Percentiles rank a stretch among this genome's conserved stretches.
These are phyloP conservation scores for Plasmodium cynomolgi DNA, from an alignment of 169 alveolate genomes.

Conservation along the genomic window DNA sequence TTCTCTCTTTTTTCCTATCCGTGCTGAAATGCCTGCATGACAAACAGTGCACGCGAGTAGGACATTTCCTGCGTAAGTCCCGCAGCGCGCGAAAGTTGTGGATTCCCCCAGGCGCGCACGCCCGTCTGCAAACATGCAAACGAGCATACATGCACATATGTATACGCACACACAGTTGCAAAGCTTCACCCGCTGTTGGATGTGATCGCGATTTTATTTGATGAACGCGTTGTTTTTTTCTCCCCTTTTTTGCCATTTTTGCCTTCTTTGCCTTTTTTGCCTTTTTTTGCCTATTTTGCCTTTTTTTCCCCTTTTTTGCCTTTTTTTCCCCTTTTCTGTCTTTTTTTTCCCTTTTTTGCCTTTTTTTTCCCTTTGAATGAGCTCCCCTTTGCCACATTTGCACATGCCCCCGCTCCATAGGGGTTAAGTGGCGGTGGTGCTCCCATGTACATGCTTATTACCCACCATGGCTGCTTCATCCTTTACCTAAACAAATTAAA, in stretches of 20 bases:
- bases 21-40: constrained; percentile 29
- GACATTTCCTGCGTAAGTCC: background rate
- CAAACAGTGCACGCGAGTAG: background rate
- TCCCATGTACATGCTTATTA: background rate
- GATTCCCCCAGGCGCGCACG: background rate
- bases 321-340: too few species aligned
- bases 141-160: background rate
- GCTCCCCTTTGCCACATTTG: background rate
- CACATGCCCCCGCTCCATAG: background rate
- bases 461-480: background rate
- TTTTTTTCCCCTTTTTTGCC: background rate
- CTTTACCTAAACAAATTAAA: background rate
- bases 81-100: constrained; percentile 2
- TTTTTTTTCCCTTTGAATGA: too few species aligned
- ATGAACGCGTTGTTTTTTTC: background rate
- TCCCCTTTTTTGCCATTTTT: background rate
- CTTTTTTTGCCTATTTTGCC: too few species aligned
- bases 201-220: background rate
- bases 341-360: too few species aligned
- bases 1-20: background rate
- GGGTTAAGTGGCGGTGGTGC: background rate
- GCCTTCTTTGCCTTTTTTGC: too few species aligned
- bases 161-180: background rate
- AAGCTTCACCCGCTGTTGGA: background rate
- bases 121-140: too few species aligned